Conservation (phyloP, 2,329 filamentous ascomycete species). For the Zasmidium cellare region DNA sequence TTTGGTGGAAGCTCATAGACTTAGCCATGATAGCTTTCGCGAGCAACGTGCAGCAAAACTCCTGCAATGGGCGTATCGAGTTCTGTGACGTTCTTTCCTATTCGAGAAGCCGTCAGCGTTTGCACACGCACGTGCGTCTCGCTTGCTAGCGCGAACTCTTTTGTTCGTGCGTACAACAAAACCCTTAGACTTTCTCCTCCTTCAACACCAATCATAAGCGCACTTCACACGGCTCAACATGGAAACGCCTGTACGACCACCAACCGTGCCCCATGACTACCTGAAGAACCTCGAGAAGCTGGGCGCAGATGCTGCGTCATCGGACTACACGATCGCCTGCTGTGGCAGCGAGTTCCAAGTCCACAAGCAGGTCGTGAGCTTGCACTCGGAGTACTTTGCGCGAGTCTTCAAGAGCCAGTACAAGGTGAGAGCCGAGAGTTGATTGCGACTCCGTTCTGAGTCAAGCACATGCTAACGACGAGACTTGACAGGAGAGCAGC, state of each 20-base stretch:
- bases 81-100: no score
- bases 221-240: no score
- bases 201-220: no score
- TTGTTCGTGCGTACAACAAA: neutral
- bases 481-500: neutral
- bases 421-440: neutral
- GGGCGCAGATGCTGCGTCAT: neutral
- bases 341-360: neutral
- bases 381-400: neutral
- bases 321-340: slow-evolving; percentile 10
- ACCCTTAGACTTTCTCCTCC: no score
- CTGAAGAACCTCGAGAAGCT: neutral
- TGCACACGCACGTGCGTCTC: no score
- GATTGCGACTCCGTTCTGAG: neutral
- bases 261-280: neutral
- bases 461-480: neutral
- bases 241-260: no score
- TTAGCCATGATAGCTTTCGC: no score
- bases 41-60: no score
- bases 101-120: no score
- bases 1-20: no score
- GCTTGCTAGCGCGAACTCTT: no score
- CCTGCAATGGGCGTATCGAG: no score
- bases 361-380: neutral
- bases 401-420: neutral